Base-by-base conservation (phyloP, 2,329 filamentous ascomycete genomes). In the Monosporascus ibericus region DNA sequence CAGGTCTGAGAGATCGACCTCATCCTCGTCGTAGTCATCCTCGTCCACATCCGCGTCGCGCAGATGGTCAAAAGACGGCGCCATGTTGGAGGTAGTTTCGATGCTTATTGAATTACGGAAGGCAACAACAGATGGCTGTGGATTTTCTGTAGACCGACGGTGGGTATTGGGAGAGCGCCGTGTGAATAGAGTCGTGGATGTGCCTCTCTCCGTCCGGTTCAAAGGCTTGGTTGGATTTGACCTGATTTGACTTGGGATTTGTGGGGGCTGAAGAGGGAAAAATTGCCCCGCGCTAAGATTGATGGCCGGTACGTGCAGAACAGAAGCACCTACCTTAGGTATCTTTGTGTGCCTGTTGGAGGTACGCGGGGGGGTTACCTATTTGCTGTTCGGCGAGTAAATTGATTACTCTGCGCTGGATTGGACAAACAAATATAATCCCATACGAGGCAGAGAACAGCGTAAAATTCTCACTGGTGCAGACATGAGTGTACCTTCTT, bases 1-100 rank as follows among this genome's bases (percentile, higher is more conserved):
- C 62, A 99, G 81, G 75, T 99, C 92, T 63, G 90, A 92, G 71
- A 95, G 90, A 71, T 97, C 92, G 72, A 97, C 87, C 70, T 96
- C 91, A 68, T 92, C 87, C 74, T 94, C 87, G 70, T 96, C 92
- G 70, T 87, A 88, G 69, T 92, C 87, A 66, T 94, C 90, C 61
- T 86, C 83, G 67, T 87, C 83, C 72, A 92, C 86, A 71, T 96
- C 90, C 65, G 92, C 90, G 72, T 96, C 91, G 72, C 88, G 87
- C 69, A 97, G 80, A 67, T 91, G 88, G 69, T 96, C 90, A 74
- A 95, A 97, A 70, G 90, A 91, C 63, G 88, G 87, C 74, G 92
- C 90, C 92, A 96, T 96, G 76, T 72, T 91, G 78, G 49, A n/a
- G n/a, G 39, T 48, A 17, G 53, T 34, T 36, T 47, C 52, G 47